These are phyloP conservation scores for Abelmoschus esculentus DNA, from an alignment of 345 rosid genomes.

Conservation along the genomic window DNA sequence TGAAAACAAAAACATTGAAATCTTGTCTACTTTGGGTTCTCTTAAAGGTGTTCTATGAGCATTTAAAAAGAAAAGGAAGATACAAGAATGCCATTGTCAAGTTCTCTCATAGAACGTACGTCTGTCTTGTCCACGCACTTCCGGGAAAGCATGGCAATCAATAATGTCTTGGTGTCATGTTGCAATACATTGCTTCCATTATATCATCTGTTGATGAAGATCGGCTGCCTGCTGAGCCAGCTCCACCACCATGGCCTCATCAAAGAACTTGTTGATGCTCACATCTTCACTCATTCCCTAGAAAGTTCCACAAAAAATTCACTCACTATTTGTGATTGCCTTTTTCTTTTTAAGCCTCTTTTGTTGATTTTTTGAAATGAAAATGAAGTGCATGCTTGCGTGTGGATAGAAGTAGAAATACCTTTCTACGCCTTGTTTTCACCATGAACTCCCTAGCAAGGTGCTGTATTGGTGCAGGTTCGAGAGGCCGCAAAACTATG, in stretches of 20 bases:
- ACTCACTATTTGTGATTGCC: slow-evolving; percentile 57
- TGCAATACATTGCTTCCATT: background rate
- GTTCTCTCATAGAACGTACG: background rate
- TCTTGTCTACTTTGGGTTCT: background rate
- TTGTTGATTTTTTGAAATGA: background rate
- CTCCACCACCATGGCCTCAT: slow-evolving; percentile 74
- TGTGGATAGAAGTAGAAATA: background rate
- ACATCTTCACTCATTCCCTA: slow-evolving; percentile 88
- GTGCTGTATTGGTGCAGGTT: slow-evolving; percentile 76
- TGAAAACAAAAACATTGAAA: too few species aligned
- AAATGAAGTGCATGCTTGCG: background rate
- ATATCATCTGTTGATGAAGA: slow-evolving; percentile 63
- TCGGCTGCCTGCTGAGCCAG: slow-evolving; percentile 77
- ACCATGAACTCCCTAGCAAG: slow-evolving; percentile 82
- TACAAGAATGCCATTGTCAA: background rate
- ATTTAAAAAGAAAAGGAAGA: background rate
- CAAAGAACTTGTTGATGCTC: slow-evolving; percentile 78
- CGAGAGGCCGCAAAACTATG: slow-evolving; percentile 66
- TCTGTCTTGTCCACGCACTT: background rate
- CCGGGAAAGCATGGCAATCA: background rate
- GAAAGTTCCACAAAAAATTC: slow-evolving; percentile 22
- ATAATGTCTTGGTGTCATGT: background rate
- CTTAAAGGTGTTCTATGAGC: background rate
- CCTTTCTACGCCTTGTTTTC: slow-evolving; percentile 70
- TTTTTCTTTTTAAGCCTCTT: background rate